Base-by-base conservation (phyloP, 2,329 filamentous ascomycete genomes). In the Neofusicoccum umdonicola region DNA sequence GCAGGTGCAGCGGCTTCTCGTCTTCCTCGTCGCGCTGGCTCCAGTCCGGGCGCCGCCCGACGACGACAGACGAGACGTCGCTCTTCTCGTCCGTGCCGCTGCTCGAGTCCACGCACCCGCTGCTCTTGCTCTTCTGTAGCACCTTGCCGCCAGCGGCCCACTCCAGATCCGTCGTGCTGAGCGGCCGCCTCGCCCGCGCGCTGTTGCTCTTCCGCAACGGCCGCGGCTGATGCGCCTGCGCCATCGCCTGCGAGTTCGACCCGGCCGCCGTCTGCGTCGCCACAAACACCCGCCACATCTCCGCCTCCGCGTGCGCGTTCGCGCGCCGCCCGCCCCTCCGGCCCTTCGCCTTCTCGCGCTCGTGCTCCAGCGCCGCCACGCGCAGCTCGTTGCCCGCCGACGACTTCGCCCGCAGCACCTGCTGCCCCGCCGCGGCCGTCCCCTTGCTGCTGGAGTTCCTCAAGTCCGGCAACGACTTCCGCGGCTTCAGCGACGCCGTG, bases 261-360 rank as follows among this genome's bases (percentile, higher is more conserved):
- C 7, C 22, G 11, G 12, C n/a, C 13, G 39, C 54, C 3, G 15
- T 31, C 56, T 60, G 56, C n/a, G 41, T 60, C 15, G 9, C 31
- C 11, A 60, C 31, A 17, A 19, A 47, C 3, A 60, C n/a, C n/a
- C 56, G 56, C 56, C 56, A 60, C 56, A 60, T 35, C 42, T 60
- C 42, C 31, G 6, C 50, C 13, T 22, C 41, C 7, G 27, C 27
- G 27, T 15, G 22, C 2, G 41, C 19, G 8, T 39, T 22, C 12
- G 41, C 19, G 2, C 37, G 41, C 39, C 54, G 39, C 27, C 39
- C 41, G 2, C 42, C 47, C 15, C 56, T 45, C 5, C n/a, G 35
- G 8, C 41, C 19, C n/a, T 45, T 39, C 1, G 8, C 27, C 31
- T 47, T 37, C 42, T 37, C 56, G 4, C 31, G 39, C 56, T 22